These are phyloP conservation scores for Tylopilus intermedius DNA, from an alignment of 768 basidiomycete genomes.

Conservation along the genomic window DNA sequence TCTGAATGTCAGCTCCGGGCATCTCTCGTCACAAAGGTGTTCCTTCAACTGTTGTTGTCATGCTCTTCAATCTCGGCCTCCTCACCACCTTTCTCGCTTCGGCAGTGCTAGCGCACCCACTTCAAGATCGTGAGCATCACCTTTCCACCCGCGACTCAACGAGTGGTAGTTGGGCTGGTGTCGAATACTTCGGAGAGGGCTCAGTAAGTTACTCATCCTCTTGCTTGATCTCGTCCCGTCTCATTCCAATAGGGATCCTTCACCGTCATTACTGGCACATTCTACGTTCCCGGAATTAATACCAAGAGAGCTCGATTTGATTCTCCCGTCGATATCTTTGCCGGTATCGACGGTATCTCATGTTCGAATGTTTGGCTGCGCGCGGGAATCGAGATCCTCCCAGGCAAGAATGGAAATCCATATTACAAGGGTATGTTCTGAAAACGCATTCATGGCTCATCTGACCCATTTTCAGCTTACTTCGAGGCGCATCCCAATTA, in stretches of 20 bases:
- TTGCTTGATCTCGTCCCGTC: not conserved
- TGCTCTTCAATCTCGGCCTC: not conserved
- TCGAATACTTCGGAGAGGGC: not conserved
- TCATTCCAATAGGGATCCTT: conserved; percentile 5
- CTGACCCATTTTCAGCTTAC: conserved; percentile 7
- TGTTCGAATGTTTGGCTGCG: not conserved
- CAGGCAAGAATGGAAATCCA: not conserved
- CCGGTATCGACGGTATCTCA: conserved; percentile 8
- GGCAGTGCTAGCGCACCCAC: not conserved
- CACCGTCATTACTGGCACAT: not conserved
- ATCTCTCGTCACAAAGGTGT: not conserved
- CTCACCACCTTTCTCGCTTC: not conserved
- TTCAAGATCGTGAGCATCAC: not conserved
- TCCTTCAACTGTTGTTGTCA: not conserved
- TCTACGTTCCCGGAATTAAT: not conserved
- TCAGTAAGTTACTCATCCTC: not conserved
- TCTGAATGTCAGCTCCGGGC: not conserved
- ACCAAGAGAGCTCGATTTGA: not conserved
- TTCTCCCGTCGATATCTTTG: not conserved
- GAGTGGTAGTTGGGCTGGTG: not conserved
- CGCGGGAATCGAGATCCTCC: conserved; percentile 1
- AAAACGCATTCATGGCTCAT: not conserved
- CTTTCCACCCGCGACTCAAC: not conserved
- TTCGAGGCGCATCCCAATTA: conserved; percentile 6
- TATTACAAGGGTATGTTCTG: conserved; percentile 1